Evolutionary conservation across 2,329 filamentous ascomycete species (phyloP).

Genomic region (Stemphylium vesicarium): DNA sequence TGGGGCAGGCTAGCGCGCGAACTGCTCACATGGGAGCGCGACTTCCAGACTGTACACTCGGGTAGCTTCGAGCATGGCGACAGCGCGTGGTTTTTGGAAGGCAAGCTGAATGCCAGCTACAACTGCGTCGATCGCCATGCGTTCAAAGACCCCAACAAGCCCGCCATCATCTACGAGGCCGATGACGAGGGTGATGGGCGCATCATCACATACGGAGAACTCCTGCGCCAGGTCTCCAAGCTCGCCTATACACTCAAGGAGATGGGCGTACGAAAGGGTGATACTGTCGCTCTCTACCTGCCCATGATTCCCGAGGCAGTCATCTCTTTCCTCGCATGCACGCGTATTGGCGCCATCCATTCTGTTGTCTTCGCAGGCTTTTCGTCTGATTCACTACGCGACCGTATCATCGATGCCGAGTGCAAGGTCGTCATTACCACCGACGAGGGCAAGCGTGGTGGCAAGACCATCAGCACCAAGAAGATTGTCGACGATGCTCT

Average conservation of each 20-base stretch:
- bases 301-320: slow-evolving; percentile 99
- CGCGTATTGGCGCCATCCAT: slow-evolving; percentile 93
- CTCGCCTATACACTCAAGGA: slow-evolving; percentile 87
- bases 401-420: slow-evolving; percentile 89
- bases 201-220: slow-evolving; percentile 89
- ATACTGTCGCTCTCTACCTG: slow-evolving; percentile 95
- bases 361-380: slow-evolving; percentile 98
- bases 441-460: slow-evolving; percentile 96
- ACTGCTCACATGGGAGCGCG: slow-evolving; percentile 85
- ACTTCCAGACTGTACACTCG: slow-evolving; percentile 87
- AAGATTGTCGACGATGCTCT: slow-evolving; percentile 98
- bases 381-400: slow-evolving; percentile 92
- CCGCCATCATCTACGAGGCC: slow-evolving; percentile 98
- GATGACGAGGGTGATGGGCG: slow-evolving; percentile 89
- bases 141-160: slow-evolving; percentile 89
- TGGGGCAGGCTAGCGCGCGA: slow-evolving; percentile 88
- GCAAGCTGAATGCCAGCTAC: slow-evolving; percentile 91
- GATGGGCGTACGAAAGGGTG: slow-evolving; percentile 96
- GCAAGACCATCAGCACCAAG: slow-evolving; percentile 97
- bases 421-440: slow-evolving; percentile 95
- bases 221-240: slow-evolving; percentile 88
- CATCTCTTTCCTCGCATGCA: slow-evolving; percentile 87
- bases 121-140: slow-evolving; percentile 98
- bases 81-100: slow-evolving; percentile 93
- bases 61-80: slow-evolving; percentile 82